Evolutionary conservation across 805 yeast species (phyloP).

Genomic region (Phaffomyces opuntiae): DNA sequence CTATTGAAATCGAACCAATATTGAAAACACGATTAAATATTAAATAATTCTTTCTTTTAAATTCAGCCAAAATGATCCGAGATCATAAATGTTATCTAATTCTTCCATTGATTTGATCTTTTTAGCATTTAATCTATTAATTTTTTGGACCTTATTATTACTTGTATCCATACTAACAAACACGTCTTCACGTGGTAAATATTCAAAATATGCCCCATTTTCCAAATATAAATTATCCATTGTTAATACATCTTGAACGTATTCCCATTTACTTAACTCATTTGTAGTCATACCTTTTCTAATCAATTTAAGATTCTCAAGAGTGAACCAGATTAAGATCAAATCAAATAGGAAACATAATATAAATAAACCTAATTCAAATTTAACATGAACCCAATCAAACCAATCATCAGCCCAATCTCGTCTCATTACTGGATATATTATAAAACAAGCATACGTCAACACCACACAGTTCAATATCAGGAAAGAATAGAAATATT

Average conservation of each 20-base stretch:
- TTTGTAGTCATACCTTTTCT: constrained; percentile 69
- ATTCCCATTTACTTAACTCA: constrained; percentile 68
- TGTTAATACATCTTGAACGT: constrained; percentile 43
- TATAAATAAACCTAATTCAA: constrained; percentile 27
- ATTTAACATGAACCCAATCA: not conserved
- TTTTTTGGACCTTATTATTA: constrained; percentile 9
- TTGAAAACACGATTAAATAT: constrained; percentile 15
- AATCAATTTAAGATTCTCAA: constrained; percentile 42
- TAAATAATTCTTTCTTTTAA: constrained; percentile 8
- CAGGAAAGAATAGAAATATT: constrained; percentile 53
- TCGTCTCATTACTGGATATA: constrained; percentile 5
- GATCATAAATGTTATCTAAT: constrained; percentile 18
- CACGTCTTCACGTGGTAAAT: constrained; percentile 12
- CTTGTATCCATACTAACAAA: constrained; percentile 19
- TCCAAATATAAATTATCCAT: constrained; percentile 29
- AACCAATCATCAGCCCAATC: constrained; percentile 1
- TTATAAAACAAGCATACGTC: constrained; percentile 34
- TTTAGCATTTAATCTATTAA: constrained; percentile 1
- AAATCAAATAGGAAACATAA: constrained; percentile 38
- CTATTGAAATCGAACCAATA: constrained; percentile 7
- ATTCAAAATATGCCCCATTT: constrained; percentile 14
- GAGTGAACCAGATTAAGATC: constrained; percentile 37
- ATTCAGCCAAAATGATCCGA: constrained; percentile 14
- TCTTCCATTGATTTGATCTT: constrained; percentile 10
- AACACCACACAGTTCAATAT: constrained; percentile 39